Evolutionary conservation across 1,139 yeast genomes (phyloP).

Genomic region (Hansenula anomala): DNA sequence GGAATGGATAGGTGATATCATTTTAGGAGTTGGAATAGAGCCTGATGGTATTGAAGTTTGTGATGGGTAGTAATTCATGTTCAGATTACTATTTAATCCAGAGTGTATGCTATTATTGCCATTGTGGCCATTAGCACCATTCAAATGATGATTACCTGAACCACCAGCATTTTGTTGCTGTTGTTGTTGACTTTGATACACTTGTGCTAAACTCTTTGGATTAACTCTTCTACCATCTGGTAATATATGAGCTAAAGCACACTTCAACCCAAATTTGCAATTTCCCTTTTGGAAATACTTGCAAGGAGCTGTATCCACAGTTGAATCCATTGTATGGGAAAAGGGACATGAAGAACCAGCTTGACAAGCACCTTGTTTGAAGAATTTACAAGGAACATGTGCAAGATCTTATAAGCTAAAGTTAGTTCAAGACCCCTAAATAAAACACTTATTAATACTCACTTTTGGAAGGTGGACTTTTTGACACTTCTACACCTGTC

Average conservation of each 20-base stretch:
- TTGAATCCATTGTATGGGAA: slow-evolving; percentile 68
- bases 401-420: slow-evolving; percentile 54
- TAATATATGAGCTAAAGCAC: slow-evolving; percentile 86
- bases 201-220: slow-evolving; percentile 34
- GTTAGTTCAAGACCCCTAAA: too few relatives aligned
- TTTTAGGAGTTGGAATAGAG: slow-evolving; percentile 2
- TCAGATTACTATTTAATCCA: too few relatives aligned
- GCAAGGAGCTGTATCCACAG: slow-evolving; percentile 69
- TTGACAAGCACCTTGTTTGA: slow-evolving; percentile 85
- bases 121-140: too few relatives aligned
- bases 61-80: too few relatives aligned
- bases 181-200: slow-evolving; percentile 14
- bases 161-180: neutral
- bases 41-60: neutral
- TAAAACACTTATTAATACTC: slow-evolving; percentile 5
- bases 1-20: neutral
- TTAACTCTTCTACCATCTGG: slow-evolving; percentile 87
- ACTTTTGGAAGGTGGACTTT: slow-evolving; percentile 23
- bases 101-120: too few relatives aligned
- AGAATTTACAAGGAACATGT: slow-evolving; percentile 96
- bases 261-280: slow-evolving; percentile 88
- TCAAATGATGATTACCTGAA: too few relatives aligned
- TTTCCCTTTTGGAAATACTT: slow-evolving; percentile 92
- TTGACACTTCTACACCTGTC: slow-evolving; percentile 13
- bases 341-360: slow-evolving; percentile 93